Base-by-base conservation (phyloP, 176 grass and related monocot species). In the Secale cereale region DNA sequence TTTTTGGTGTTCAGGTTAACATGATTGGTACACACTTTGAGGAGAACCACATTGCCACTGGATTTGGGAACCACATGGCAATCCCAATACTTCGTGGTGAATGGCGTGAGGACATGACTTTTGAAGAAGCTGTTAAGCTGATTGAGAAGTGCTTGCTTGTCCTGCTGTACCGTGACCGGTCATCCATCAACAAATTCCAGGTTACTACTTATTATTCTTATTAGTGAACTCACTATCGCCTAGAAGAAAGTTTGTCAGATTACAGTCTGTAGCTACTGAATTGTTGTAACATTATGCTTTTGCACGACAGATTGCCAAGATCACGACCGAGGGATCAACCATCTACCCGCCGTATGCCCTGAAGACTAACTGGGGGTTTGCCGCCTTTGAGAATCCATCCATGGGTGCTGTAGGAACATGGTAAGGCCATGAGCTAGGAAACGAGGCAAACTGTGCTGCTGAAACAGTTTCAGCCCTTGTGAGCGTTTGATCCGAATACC, bases 1-100 rank as follows among this genome's bases (percentile, higher is more conserved):
- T 78, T 57, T 73, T 88, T 65, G 17, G 17, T 7, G 20, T 80
- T 74, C 70, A 99, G 97, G 97, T 99, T 85, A 94, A 85, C 82
- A 96, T 99, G 97, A 99, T 97, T 78, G 97, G 94, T 75, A 99
- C 97, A 64, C 97, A 99, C 88, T 99, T 92, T 64, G 97, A 99
- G 86, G 97, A 99, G 74, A 87, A 97, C 67, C 94, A 97, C 81
- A 60, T 99, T 28, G 97, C 97, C n/a, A 99, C 97, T 81, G 97
- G 97, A 87, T 99, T 94, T 88, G 97, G 94, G n/a, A 97, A 99
- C 81, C 97, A 99, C 82, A 59, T 99, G 70, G 97, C 97, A 17
- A 90, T 94, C 79, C 97, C 97, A 2, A 94, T 99, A 68, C 91
- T 99, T 77, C 92, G 97, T 78, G 84, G 76, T 89, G 97, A 99